phyloP scores from a whole-genome alignment of 495 filamentous ascomycete species.

The Lasiosphaeria hispida region DNA sequence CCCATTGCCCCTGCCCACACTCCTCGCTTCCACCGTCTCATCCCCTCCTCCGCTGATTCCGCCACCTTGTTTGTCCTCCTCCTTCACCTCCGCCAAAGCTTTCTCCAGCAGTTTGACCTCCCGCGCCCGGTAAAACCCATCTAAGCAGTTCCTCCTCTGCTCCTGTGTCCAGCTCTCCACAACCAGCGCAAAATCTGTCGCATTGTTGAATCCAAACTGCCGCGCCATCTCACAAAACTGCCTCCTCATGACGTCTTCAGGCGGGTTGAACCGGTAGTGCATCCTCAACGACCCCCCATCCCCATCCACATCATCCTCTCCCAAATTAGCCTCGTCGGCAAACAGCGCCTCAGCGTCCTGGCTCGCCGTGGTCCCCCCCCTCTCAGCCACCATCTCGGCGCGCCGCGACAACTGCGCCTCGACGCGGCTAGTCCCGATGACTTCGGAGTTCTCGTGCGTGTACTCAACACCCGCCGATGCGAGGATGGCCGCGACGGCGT shows the following conservation, averaged over 20 bases:
- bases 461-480: slow-evolving; percentile 88
- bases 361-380: slow-evolving; percentile 5
- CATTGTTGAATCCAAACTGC: slow-evolving; percentile 70
- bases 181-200: slow-evolving; percentile 84
- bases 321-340: slow-evolving; percentile 19
- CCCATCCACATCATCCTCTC: slow-evolving; percentile 1
- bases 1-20: too few species aligned
- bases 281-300: slow-evolving; percentile 32
- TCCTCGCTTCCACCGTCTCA: neutral
- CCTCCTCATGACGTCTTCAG: slow-evolving; percentile 66
- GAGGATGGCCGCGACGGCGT: slow-evolving; percentile 86
- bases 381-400: slow-evolving; percentile 63
- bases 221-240: slow-evolving; percentile 91
- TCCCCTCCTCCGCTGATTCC: neutral
- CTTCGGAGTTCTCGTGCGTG: slow-evolving; percentile 94
- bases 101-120: slow-evolving; percentile 37
- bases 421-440: slow-evolving; percentile 82
- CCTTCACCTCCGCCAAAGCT: slow-evolving; percentile 16
- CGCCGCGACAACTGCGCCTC: slow-evolving; percentile 75
- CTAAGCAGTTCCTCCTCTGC: slow-evolving; percentile 73
- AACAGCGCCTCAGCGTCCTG: slow-evolving; percentile 26
- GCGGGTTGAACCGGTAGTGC: slow-evolving; percentile 72
- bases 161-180: slow-evolving; percentile 94
- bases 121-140: slow-evolving; percentile 68
- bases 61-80: slow-evolving; percentile 3